phyloP scores from a whole-genome alignment of 2,329 filamentous ascomycete genomes.

The Fonsecaea pedrosoi region DNA sequence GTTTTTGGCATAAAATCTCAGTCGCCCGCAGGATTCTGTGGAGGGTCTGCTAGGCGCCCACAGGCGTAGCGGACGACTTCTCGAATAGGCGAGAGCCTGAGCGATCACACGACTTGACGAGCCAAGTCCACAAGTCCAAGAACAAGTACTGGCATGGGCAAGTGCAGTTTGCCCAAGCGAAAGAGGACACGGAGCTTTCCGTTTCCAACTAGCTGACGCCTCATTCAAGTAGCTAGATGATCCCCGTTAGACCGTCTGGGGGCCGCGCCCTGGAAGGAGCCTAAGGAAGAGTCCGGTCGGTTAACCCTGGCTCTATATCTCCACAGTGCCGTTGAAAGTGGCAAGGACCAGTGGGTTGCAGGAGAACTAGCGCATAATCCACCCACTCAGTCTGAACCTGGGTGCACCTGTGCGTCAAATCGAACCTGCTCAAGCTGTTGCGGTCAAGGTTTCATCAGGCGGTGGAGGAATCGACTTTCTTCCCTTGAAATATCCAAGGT shows the following conservation, averaged over 20 bases:
- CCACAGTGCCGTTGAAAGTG: background rate
- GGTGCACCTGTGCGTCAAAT: background rate
- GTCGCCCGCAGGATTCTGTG: background rate
- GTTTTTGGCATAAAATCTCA: background rate
- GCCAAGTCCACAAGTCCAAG: background rate
- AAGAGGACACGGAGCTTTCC: background rate
- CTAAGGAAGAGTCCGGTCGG: background rate
- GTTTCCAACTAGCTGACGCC: background rate
- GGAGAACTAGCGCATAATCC: background rate
- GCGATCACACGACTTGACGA: background rate
- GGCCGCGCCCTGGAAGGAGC: background rate
- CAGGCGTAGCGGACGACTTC: background rate
- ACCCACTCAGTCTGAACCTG: background rate
- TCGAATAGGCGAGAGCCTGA: background rate
- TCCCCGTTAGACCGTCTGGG: background rate
- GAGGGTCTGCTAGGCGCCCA: background rate
- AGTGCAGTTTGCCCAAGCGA: background rate
- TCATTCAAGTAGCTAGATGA: too few species aligned
- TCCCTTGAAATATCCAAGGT: background rate
- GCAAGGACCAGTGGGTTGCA: background rate
- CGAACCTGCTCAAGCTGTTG: background rate
- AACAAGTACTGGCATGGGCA: background rate
- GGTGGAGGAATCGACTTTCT: background rate
- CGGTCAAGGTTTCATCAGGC: background rate
- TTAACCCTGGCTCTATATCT: background rate